phyloP scores from a whole-genome alignment of 1,284 basidiomycete species.

The Golubevia sp. region DNA sequence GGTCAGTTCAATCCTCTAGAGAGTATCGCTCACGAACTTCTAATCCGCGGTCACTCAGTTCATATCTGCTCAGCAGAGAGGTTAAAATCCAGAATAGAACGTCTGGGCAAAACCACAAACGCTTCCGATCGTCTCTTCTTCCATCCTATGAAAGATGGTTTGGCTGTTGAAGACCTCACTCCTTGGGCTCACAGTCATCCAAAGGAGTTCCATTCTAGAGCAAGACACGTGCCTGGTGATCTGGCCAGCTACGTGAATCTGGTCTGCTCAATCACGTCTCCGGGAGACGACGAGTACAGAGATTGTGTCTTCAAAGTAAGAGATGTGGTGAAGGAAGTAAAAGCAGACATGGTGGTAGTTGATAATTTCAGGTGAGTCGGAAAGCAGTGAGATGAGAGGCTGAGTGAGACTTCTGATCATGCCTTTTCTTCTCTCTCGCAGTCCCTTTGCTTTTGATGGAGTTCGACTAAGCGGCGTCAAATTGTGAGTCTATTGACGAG shows the following conservation, averaged over 20 bases:
- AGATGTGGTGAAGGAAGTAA: neutral
- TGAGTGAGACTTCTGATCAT: too few species aligned
- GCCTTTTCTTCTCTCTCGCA: too few species aligned
- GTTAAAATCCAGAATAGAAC: conserved; percentile 4
- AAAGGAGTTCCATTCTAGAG: neutral
- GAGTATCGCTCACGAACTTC: conserved; percentile 19
- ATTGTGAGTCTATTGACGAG: too few species aligned
- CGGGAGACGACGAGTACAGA: conserved; percentile 3
- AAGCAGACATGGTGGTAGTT: conserved; percentile 12
- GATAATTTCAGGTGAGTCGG: conserved; percentile 5
- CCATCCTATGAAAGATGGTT: conserved; percentile 14
- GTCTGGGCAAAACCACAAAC: neutral
- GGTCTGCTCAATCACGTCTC: neutral
- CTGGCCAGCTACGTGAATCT: conserved; percentile 6
- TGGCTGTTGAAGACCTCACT: conserved; percentile 22
- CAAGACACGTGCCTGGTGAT: conserved; percentile 18
- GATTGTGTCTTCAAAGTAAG: conserved; percentile 6
- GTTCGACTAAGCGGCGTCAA: conserved; percentile 1
- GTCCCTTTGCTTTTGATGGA: conserved; percentile 11
- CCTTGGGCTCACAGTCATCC: conserved; percentile 9
- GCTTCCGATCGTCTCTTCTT: conserved; percentile 9
- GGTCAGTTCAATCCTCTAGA: conserved; percentile 26
- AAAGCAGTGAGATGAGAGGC: neutral
- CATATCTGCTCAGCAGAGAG: conserved; percentile 11
- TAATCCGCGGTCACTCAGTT: conserved; percentile 16